phyloP scores from a whole-genome alignment of 2,329 filamentous ascomycete species.

The Aspergillus piperis region DNA sequence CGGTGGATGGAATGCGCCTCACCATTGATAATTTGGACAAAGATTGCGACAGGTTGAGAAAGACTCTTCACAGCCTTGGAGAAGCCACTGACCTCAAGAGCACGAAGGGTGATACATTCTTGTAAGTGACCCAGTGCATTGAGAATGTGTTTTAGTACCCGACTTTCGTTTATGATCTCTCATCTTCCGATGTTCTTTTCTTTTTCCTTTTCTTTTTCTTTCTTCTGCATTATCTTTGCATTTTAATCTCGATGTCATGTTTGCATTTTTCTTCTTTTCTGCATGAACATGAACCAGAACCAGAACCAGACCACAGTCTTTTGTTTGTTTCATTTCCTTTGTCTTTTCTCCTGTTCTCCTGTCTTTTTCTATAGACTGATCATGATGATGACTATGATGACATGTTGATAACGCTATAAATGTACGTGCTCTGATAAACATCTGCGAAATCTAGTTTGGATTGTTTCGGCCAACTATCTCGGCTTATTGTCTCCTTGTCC shows the following conservation, averaged over 20 bases:
- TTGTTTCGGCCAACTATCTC: constrained; percentile 54
- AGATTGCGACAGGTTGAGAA: constrained; percentile 53
- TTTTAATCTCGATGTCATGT: constrained; percentile 1
- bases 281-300: constrained; percentile 14
- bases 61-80: constrained; percentile 52
- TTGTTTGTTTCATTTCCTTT: constrained; percentile 21
- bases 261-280: background rate
- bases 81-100: constrained; percentile 55
- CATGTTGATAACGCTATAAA: constrained; percentile 38
- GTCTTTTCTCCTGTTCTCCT: constrained; percentile 11
- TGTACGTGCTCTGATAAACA: constrained; percentile 47
- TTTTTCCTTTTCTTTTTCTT: constrained; percentile 15
- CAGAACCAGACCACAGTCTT: constrained; percentile 13
- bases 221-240: background rate
- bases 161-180: constrained; percentile 17
- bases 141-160: constrained; percentile 21
- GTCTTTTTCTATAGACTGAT: constrained; percentile 24
- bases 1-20: constrained; percentile 46
- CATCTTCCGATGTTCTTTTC: constrained; percentile 12
- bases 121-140: constrained; percentile 47
- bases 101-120: constrained; percentile 52
- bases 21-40: constrained; percentile 53
- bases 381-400: constrained; percentile 27
- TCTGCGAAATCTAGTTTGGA: constrained; percentile 48
- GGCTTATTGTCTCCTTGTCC: constrained; percentile 54